phyloP scores from a whole-genome alignment of 2,329 filamentous ascomycete genomes.

The Paracoccidioides brasiliensis region DNA sequence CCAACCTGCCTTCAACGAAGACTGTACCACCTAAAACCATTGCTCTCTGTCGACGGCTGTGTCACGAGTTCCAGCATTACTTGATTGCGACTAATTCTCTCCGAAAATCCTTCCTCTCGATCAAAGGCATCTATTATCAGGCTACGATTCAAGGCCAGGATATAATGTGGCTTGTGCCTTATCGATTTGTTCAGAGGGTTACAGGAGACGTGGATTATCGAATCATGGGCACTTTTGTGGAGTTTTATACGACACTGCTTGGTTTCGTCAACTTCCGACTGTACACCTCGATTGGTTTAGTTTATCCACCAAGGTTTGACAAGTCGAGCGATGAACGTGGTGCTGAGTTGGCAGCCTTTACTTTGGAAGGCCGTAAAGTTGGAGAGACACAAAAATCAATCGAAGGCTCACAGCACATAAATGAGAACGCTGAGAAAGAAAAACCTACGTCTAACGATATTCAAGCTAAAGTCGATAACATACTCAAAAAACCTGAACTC shows the following conservation, averaged over 20 bases:
- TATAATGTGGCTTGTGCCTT: conserved; percentile 91
- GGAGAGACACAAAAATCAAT: conserved; percentile 37
- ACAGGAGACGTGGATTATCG: conserved; percentile 93
- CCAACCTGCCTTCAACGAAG: conserved; percentile 80
- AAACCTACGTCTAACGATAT: conserved; percentile 58
- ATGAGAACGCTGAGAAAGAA: conserved; percentile 37
- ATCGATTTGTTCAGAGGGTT: conserved; percentile 92
- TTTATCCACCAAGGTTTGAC: conserved; percentile 94
- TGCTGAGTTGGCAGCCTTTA: conserved; percentile 82
- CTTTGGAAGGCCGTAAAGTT: conserved; percentile 61
- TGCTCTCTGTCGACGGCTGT: conserved; percentile 81
- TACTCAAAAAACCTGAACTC: conserved; percentile 28
- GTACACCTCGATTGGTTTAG: conserved; percentile 79
- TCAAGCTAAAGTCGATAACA: conserved; percentile 52
- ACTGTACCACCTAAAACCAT: conserved; percentile 92
- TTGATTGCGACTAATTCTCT: conserved; percentile 83
- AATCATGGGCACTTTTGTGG: conserved; percentile 98
- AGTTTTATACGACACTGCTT: conserved; percentile 94
- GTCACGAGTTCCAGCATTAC: conserved; percentile 95
- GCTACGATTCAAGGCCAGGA: conserved; percentile 95
- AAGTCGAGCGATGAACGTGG: conserved; percentile 73
- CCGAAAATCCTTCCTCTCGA: conserved; percentile 91
- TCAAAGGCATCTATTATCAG: conserved; percentile 99
- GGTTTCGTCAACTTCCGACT: conserved; percentile 93
- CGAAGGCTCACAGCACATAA: conserved; percentile 41